Conservation (phyloP, 2,329 filamentous ascomycete genomes). For the Microsporum canis region DNA sequence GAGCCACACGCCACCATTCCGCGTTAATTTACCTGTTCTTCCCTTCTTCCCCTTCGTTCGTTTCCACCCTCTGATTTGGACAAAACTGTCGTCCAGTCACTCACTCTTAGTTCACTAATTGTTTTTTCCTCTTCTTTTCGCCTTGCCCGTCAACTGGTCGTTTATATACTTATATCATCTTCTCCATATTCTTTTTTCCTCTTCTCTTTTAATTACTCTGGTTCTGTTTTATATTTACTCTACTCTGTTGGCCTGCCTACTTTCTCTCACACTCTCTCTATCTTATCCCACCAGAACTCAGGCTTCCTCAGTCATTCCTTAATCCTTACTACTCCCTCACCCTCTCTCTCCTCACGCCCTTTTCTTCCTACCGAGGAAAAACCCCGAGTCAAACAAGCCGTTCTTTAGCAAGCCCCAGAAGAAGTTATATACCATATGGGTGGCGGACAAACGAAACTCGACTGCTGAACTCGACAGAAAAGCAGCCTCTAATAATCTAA, state of each 20-base stretch:
- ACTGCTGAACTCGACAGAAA: background rate
- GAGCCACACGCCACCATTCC: constrained; percentile 2
- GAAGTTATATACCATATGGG: background rate
- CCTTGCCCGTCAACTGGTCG: constrained; percentile 12
- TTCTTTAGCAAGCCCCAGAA: background rate
- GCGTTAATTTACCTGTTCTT: background rate
- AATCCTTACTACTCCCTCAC: background rate
- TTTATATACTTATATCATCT: constrained; percentile 23
- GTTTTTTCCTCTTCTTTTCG: constrained; percentile 13
- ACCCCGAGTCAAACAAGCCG: background rate
- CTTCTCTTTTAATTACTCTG: constrained; percentile 5
- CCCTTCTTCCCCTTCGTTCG: background rate
- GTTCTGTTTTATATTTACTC: background rate
- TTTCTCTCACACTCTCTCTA: background rate
- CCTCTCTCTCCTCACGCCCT: background rate
- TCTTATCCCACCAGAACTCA: background rate
- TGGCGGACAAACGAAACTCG: background rate
- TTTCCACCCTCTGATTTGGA: constrained; percentile 3
- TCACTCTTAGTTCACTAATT: constrained; percentile 12
- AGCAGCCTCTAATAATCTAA: background rate
- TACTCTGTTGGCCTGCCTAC: background rate
- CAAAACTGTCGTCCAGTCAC: constrained; percentile 6
- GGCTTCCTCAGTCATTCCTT: background rate
- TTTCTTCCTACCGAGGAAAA: background rate
- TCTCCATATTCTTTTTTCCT: constrained; percentile 15